Base-by-base conservation (phyloP, 139 green algal genomes). In the Coelastrella sp. region DNA sequence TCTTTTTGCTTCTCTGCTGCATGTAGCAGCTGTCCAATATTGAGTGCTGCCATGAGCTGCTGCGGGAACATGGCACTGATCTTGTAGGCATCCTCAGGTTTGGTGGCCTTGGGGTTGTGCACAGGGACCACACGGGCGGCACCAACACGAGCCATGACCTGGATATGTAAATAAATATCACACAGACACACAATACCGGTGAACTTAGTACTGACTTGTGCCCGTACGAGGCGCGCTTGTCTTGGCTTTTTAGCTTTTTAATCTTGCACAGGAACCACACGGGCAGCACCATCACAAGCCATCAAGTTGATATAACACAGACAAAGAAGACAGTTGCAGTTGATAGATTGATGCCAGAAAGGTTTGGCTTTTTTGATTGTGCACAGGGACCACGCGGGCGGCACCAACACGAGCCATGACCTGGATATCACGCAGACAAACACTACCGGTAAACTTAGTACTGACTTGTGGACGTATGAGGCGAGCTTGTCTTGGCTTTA, bases 61-160 rank as follows among this genome's bases (percentile, higher is more conserved):
- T 47, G n/a, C 5, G 76, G 23, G 16, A 90, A 85, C 75, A 86
- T 86, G 23, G n/a, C n/a, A 4, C 20, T 61, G 57, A 83, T 60
- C 58, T 75, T 32, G 85, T 76, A 90, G 3, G 73, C 85, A 8
- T 78, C 57, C 5, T 74, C 58, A 6, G 73, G 85, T 19, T 84
- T 71, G 7, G 89, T 94, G 65, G 91, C 92, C 14, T 19, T 11
- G 10, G 85, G 92, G 80, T 94, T 60, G 89, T 94, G 92, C 0
- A 81, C 80, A 0, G 92, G 92, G 0, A 94, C 56, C 56, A 87
- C 89, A 78, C 89, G 92, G 20, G 66, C 17, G 14, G 74, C 65
- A 54, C 84, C 91, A 2, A 87, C 54, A 19, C 71, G 78, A 5
- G 47, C 75, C 16, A 88, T 66, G 0, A 92, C 66, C 88, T 93